A percentile compares a stretch with the other conserved stretches of the same genome.
phyloP scores from a whole-genome alignment of 352 stramenopile species.

The Phytophthora pinifolia region DNA sequence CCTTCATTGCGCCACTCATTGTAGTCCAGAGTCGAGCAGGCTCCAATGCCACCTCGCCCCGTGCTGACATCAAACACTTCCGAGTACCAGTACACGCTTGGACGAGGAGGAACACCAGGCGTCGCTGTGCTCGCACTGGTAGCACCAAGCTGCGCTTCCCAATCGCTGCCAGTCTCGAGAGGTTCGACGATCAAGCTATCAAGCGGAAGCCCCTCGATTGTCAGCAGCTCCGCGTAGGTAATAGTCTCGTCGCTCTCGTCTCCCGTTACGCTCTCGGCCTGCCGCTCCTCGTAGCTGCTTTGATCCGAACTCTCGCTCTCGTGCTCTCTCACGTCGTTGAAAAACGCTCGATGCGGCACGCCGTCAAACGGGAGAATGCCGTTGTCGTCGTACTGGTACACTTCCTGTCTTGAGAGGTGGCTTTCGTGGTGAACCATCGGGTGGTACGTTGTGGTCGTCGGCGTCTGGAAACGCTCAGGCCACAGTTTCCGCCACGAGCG shows the following conservation, averaged over 20 bases:
- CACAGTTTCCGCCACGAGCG: slow-evolving; percentile 64
- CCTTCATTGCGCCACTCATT: slow-evolving; percentile 94
- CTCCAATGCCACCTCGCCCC: slow-evolving; percentile 74
- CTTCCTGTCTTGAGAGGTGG: slow-evolving; percentile 73
- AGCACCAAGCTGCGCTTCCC: slow-evolving; percentile 20
- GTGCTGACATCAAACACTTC: slow-evolving; percentile 49
- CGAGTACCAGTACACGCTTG: slow-evolving; percentile 77
- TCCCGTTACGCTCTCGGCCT: slow-evolving; percentile 11
- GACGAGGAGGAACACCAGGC: slow-evolving; percentile 4
- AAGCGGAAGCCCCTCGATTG: slow-evolving; percentile 43
- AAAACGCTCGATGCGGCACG: slow-evolving; percentile 74
- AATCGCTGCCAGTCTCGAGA: slow-evolving; percentile 57
- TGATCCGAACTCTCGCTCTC: slow-evolving; percentile 48
- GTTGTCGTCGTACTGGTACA: slow-evolving; percentile 83
- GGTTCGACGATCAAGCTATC: slow-evolving; percentile 56
- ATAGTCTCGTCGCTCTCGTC: slow-evolving; percentile 50
- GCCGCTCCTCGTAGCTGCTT: slow-evolving; percentile 38
- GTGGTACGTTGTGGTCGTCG: slow-evolving; percentile 45
- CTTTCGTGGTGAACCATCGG: slow-evolving; percentile 85
- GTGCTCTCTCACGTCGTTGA: slow-evolving; percentile 66
- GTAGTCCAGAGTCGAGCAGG: slow-evolving; percentile 93
- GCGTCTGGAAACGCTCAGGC: slow-evolving; percentile 29
- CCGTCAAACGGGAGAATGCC: slow-evolving; percentile 87
- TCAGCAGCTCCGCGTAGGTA: slow-evolving; percentile 53
- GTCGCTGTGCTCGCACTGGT: slow-evolving; percentile 18